Base-by-base conservation (phyloP, 2,329 filamentous ascomycete genomes). In the Cryphonectria nitschkei region DNA sequence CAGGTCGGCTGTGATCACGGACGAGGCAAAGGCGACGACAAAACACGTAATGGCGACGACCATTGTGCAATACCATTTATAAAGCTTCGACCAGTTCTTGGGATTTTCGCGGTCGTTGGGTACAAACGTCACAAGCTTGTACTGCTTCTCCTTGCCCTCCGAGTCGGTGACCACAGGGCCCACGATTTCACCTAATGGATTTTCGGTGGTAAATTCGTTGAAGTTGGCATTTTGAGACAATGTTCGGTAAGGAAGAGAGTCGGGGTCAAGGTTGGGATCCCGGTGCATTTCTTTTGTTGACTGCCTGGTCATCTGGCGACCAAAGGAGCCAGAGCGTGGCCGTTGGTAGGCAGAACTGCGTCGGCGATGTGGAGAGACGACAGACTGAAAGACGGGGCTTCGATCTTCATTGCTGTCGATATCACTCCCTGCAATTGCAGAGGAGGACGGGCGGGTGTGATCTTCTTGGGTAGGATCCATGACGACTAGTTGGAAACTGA, bases 11-110 rank as follows among this genome's bases (percentile, higher is more conserved):
- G 94, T 97, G 77, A 97, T 90, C 74, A 97, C 90, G 67, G 90
- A 89, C 65, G 90, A 93, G 34, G 85, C 84, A 70, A 93, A 89
- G 0, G 91, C 90, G 61, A 93, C 91, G 56, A 92, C 90, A 77
- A 94, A 93, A 77, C 91, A 93, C 1, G 91, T 93, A 32, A 88
- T 73, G 1, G 94, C 92, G 0, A 97, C 93, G 22, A 93, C 89
- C 91, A 97, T 94, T 34, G 94, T 97, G 77, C 89, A 91, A 77
- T 91, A 93, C 93, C 93, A 95, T 81, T 95, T 96, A 79, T 84
- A 91, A 0, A 81, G 83, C 79, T 93, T 94, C 70, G 87, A 89
- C 92, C 92, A 96, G 80, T 95, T 96, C 85, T 95, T 95, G 0
- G 93, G 93, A 76, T 95, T 95, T 74, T 90, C 92, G 0, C 88